phyloP scores from a whole-genome alignment of 495 filamentous ascomycete genomes.

The Achaetomiella virescens region DNA sequence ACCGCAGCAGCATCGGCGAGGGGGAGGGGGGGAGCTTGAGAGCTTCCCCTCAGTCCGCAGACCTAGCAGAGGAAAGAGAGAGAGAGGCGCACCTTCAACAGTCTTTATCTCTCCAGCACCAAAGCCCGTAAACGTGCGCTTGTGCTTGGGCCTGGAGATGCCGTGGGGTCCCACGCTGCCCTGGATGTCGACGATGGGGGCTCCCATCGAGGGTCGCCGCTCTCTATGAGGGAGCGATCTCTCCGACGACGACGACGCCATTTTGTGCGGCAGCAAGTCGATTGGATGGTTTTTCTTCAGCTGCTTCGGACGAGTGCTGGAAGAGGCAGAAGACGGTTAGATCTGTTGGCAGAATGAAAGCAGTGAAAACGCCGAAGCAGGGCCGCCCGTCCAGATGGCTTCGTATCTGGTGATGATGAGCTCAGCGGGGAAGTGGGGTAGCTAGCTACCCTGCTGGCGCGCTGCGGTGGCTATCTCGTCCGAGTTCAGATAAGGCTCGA shows the following conservation, averaged over 20 bases:
- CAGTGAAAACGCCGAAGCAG: not conserved
- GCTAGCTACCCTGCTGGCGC: constrained; percentile 3
- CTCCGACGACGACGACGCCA: constrained; percentile 33
- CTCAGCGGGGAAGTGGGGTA: constrained; percentile 5
- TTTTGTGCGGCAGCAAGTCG: constrained; percentile 17
- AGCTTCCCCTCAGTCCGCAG: not conserved
- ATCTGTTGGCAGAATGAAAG: not conserved
- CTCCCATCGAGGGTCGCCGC: constrained; percentile 69
- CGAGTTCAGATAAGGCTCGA: not conserved
- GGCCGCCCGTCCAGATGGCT: not conserved
- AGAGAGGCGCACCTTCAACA: constrained; percentile 58
- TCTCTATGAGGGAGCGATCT: constrained; percentile 31
- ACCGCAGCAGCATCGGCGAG: not conserved
- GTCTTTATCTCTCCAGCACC: constrained; percentile 84
- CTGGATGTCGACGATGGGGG: constrained; percentile 74
- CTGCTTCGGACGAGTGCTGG: not conserved
- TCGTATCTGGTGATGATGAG: constrained; percentile 4
- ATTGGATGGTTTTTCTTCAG: not conserved
- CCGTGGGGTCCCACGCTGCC: constrained; percentile 70
- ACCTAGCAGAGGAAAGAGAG: not conserved
- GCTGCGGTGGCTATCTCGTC: no score
- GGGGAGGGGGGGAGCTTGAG: not conserved
- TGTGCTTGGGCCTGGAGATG: constrained; percentile 82
- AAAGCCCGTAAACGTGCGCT: constrained; percentile 87
- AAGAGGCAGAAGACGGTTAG: not conserved